Evolutionary conservation across 768 basidiomycete genomes (phyloP), one percentile per base, ranked within the genome.

Genomic region (Lactarius deliciosus): DNA sequence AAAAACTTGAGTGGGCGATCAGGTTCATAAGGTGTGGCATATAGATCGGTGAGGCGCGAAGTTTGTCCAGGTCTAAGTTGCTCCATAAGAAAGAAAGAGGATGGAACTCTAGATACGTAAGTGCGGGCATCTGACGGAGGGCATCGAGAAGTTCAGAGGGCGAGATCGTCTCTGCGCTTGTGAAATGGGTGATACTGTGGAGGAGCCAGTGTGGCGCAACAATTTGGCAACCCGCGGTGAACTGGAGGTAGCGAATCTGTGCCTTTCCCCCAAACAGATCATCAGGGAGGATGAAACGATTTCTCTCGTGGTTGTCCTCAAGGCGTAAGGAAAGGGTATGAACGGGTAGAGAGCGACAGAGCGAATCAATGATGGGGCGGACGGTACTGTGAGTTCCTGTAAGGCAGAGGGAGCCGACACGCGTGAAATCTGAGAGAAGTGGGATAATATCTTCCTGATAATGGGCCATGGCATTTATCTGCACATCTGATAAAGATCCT

Each of bases 71-170:
- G 32, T 56, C 25, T 32, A 56, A 7, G 10, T 50, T 13, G 15
- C 16, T 5, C 55, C 55, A 56, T 7, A 18, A 1, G 8, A 13
- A 16, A 15, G 16, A 15, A 25, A n/a, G 18, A 28, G 18, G 18
- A 25, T 18, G 18, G 16, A 56, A 18, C 5, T 28, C 18, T 7
- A 56, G 16, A 34, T 56, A n/a, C 30, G 55, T 56, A 18, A 34
- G 30, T 28, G 55, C 55, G 6, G 55, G 15, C 55, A 56, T 56
- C 55, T 56, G 55, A n/a, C 16, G 30, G 22, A 56, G 55, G 28
- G 11, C 30, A 18, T 28, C 7, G 30, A 56, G 6, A 16, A 56
- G 55, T 18, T 28, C 55, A 18, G 18, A n/a, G 28, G 8, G 55
- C 30, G 30, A 20, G 22, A 34, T 34, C 0, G 32, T 1, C 32